Percentiles rank a stretch among this genome's conserved stretches.
Conservation (phyloP, 495 filamentous ascomycete genomes). For the Aspergillus carlsbadensis region DNA sequence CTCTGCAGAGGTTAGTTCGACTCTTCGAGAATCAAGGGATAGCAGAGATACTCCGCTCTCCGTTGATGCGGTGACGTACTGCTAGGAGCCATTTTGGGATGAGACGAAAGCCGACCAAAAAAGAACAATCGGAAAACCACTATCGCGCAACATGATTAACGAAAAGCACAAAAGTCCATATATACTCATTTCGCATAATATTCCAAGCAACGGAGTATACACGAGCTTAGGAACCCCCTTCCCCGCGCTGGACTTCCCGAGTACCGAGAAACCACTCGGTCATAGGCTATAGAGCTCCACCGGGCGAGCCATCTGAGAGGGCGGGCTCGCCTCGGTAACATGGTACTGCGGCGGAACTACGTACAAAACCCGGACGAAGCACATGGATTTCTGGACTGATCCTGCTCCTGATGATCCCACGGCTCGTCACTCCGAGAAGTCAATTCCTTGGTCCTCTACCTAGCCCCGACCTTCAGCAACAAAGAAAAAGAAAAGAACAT, state of each 20-base stretch:
- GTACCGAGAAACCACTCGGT: conserved; percentile 1
- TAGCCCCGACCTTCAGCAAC: too few relatives aligned
- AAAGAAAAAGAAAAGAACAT: not conserved
- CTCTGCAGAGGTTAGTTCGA: conserved; percentile 52
- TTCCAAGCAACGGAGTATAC: not conserved
- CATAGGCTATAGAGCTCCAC: not conserved
- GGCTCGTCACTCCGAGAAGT: not conserved
- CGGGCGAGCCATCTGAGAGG: not conserved
- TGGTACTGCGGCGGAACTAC: not conserved
- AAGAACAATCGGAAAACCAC: not conserved
- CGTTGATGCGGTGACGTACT: too few relatives aligned
- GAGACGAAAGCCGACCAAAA: not conserved
- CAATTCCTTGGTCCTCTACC: too few relatives aligned
- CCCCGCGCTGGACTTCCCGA: conserved; percentile 11
- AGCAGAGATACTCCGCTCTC: too few relatives aligned
- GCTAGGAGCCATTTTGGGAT: conserved; percentile 6
- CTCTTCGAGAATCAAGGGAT: not conserved
- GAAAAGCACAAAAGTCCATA: not conserved
- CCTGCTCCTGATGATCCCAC: not conserved
- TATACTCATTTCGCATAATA: not conserved
- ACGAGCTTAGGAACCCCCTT: not conserved
- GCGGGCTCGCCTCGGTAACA: not conserved
- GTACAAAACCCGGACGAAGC: not conserved
- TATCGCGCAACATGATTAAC: too few relatives aligned
- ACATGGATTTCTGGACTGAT: not conserved